Evolutionary conservation across 805 yeast genomes (phyloP).

Genomic region (Candida glaebosa): DNA sequence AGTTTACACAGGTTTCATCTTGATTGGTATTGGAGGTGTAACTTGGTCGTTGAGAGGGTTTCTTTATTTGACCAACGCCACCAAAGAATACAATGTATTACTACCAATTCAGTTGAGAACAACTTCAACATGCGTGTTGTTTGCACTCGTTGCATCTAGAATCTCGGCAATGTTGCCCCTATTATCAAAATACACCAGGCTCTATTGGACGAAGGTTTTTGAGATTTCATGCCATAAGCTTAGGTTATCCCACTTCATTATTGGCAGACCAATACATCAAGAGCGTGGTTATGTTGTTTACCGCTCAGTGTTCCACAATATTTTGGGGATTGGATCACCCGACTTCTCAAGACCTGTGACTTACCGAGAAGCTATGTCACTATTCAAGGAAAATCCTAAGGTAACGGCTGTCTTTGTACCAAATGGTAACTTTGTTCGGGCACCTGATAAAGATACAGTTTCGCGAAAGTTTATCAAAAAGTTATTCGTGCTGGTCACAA

Average conservation of each 20-base stretch:
- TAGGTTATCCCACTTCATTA: slow-evolving; percentile 78
- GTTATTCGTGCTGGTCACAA: slow-evolving; percentile 80
- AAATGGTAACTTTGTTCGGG: slow-evolving; percentile 80
- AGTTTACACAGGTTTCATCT: slow-evolving; percentile 70
- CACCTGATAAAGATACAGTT: slow-evolving; percentile 73
- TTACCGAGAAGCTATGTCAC: slow-evolving; percentile 38
- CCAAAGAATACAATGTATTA: slow-evolving; percentile 15
- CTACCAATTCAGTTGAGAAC: slow-evolving; percentile 22
- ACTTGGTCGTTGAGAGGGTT: slow-evolving; percentile 43
- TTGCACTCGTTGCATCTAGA: slow-evolving; percentile 2
- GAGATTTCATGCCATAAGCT: slow-evolving; percentile 49
- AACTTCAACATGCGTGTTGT: slow-evolving; percentile 2
- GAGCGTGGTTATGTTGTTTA: slow-evolving; percentile 71
- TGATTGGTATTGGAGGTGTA: slow-evolving; percentile 69
- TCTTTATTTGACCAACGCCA: slow-evolving; percentile 17
- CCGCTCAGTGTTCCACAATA: slow-evolving; percentile 44
- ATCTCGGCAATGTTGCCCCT: slow-evolving; percentile 6
- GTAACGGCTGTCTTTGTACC: slow-evolving; percentile 64
- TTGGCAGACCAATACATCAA: slow-evolving; percentile 55
- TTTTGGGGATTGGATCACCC: slow-evolving; percentile 42
- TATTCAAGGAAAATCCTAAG: slow-evolving; percentile 40
- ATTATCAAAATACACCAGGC: slow-evolving; percentile 31
- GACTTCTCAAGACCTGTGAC: slow-evolving; percentile 60
- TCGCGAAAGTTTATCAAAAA: slow-evolving; percentile 60
- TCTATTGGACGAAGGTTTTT: slow-evolving; percentile 64